Base-by-base conservation (phyloP, 2,329 filamentous ascomycete genomes). In the Cytospora piceae region DNA sequence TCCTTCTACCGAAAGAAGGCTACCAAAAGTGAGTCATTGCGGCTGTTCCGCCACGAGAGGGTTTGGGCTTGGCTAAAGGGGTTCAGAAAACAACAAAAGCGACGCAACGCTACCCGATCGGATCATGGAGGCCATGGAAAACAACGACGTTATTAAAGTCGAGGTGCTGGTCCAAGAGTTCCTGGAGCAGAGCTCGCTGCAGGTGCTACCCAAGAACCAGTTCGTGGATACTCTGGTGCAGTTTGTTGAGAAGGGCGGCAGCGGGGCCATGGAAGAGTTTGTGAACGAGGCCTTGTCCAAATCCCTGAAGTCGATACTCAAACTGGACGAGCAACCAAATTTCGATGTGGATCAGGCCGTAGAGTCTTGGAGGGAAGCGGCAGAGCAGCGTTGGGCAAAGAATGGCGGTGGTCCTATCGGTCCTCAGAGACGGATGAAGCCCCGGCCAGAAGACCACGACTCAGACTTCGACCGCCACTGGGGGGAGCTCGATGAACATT, bases 191-290 rank as follows among this genome's bases (percentile, higher is more conserved):
- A 94, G 98, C 73, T 94, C 92, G 0, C 85, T 99, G 37, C 96
- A 94, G 65, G 95, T 99, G 58, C 83, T 99, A 0, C 95, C 95
- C 0, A 92, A 97, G 72, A 95, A 94, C 34, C 91, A 90, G 0
- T 97, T 99, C 73, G 91, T 93, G 20, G 94, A 98, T 73, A 95
- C 95, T 0, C 93, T 99, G 6, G 90, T 89, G 56, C 91, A 96
- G 68, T 99, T 95, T 72, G 93, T 99, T 31, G 89, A 94, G 75
- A 98, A 98, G 71, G 93, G 97, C 70, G 95, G 99, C 79, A 96
- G 94, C 74, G 89, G 95, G 72, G 93, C 93, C 3, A 93, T 98
- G 88, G 88, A 94, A 73, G 81, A 88, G 53, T 94, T 94, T 71
- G 89, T 94, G 12, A 86, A 85, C 27, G 89, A 93, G 37, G 90